Evolutionary conservation across 805 yeast genomes (phyloP).

Genomic region (Cyberlindnera xishuangbannaensis): DNA sequence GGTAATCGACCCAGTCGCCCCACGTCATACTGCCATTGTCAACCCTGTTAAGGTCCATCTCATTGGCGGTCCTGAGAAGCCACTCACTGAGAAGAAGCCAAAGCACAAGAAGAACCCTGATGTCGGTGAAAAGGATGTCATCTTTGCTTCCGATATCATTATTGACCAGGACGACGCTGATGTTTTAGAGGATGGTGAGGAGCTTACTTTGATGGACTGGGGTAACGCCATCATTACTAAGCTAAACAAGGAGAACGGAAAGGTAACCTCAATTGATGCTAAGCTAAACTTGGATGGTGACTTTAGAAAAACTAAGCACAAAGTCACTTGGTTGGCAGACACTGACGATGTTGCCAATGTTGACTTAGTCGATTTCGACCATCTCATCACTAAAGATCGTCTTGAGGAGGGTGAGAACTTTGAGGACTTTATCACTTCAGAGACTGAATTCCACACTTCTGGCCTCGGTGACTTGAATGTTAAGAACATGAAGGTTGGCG

Average conservation of each 20-base stretch:
- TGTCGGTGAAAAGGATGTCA: constrained; percentile 78
- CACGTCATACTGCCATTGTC: constrained; percentile 85
- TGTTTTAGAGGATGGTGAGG: constrained; percentile 78
- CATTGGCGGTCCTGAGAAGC: constrained; percentile 60
- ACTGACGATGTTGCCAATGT: constrained; percentile 66
- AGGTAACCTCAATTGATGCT: constrained; percentile 62
- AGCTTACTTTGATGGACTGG: constrained; percentile 98
- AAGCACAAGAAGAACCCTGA: constrained; percentile 94
- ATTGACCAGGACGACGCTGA: constrained; percentile 84
- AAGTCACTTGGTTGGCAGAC: constrained; percentile 90
- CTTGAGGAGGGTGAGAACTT: constrained; percentile 91
- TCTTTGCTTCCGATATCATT: constrained; percentile 55
- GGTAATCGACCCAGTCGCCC: constrained; percentile 94
- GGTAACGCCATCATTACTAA: constrained; percentile 83
- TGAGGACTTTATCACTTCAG: constrained; percentile 84
- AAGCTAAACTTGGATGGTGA: constrained; percentile 90
- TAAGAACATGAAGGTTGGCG: constrained; percentile 73
- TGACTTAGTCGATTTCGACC: constrained; percentile 88
- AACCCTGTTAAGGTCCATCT: constrained; percentile 68
- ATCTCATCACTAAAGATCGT: constrained; percentile 90
- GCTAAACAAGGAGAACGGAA: constrained; percentile 55
- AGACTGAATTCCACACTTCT: constrained; percentile 74
- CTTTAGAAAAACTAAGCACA: constrained; percentile 93
- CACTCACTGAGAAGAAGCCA: constrained; percentile 67
- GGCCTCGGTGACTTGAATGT: constrained; percentile 82